Evolutionary conservation across 129 eudicot genomes (phyloP), one percentile per base, ranked within the genome.

Genomic region (Chrysanthemum seticuspe): DNA sequence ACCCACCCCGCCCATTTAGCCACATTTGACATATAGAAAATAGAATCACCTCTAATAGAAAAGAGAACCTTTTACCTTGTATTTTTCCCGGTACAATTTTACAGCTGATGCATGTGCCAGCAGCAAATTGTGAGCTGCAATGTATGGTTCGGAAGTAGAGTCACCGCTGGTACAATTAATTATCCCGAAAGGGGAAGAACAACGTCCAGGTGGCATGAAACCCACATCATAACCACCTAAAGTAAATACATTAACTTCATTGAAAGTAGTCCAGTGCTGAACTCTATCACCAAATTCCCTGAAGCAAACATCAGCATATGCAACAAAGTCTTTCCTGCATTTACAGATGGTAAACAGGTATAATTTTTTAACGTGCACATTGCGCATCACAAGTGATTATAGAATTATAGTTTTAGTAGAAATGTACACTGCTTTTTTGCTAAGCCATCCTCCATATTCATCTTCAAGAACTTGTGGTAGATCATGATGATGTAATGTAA

Each of bases 381-480:
- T 14, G 18, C 5, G 15, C 44, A 25, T 23, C 72, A 68, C 6
- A 74, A n/a, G 70, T 64, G 23, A 40, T 36, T 54, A 65, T 56
- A 50, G 70, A 57, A 57, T 6, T n/a, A 67, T 6, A 48, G 10
- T 68, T 49, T 15, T 36, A 62, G 65, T 45, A 65, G 14, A 70
- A 52, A 12, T 27, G 36, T 88, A 91, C 97, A 88, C 83, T 56
- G 86, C 58, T 47, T 84, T 82, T 65, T 75, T 64, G 69, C 84
- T 86, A 55, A 84, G 54, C 95, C 91, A 91, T 76, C 97, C 96
- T 69, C 84, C 92, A 47, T 88, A 91, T 74, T 86, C 97, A 74
- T 91, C 97, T 84, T 88, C 96, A 45, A 88, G 96, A 45, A 74
- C 78, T 62, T 88, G 95, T 16, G 97, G 97, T 19, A 79, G 74